Percentiles rank a stretch among this genome's conserved stretches.
These are phyloP conservation scores for Fraxinus latifolia DNA, from an alignment of 305 asterid genomes.

Conservation along the genomic window DNA sequence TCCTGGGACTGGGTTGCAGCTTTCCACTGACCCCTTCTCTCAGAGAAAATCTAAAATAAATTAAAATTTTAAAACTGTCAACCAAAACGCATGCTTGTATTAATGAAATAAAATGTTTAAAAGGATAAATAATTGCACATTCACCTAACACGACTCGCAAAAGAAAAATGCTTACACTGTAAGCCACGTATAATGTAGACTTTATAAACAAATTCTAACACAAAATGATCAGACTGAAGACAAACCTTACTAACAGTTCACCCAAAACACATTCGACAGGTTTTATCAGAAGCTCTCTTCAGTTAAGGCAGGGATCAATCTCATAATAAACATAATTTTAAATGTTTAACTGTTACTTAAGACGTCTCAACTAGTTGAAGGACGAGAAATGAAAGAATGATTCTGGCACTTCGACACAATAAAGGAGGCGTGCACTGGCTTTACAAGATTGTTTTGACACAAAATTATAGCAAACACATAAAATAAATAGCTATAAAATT, in stretches of 20 bases:
- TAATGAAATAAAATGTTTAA: slow-evolving; percentile 4
- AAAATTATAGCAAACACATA: neutral
- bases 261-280: neutral
- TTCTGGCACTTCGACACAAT: neutral
- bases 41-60: slow-evolving; percentile 67
- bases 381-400: neutral
- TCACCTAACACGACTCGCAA: neutral
- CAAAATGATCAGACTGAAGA: neutral
- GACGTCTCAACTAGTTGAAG: neutral
- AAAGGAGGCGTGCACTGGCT: neutral
- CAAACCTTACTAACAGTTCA: neutral
- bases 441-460: neutral
- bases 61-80: slow-evolving; percentile 23
- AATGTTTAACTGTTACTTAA: neutral
- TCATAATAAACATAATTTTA: neutral
- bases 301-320: neutral
- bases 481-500: neutral
- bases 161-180: neutral
- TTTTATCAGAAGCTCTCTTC: neutral
- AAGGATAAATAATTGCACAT: neutral
- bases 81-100: slow-evolving; percentile 14
- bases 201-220: neutral
- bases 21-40: slow-evolving; percentile 95
- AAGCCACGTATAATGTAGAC: neutral
- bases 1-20: slow-evolving; percentile 98